These are phyloP conservation scores for Periconia sp. DNA, from an alignment of 2,329 filamentous ascomycete genomes.

Conservation along the genomic window DNA sequence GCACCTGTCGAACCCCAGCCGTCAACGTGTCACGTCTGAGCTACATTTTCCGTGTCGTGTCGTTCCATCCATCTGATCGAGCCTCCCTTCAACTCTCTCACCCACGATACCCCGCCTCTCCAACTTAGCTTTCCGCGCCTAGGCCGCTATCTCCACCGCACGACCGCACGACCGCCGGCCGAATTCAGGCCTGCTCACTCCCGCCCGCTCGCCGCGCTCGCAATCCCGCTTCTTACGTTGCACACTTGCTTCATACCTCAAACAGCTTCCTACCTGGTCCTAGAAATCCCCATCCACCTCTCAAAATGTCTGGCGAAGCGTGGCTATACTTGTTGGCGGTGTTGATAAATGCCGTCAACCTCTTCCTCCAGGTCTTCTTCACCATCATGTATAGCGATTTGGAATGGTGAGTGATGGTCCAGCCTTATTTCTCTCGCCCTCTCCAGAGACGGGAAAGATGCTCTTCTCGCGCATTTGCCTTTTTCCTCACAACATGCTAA, in stretches of 20 bases:
- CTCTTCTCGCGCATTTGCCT: no score
- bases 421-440: background rate
- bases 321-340: constrained; percentile 98
- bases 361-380: constrained; percentile 99
- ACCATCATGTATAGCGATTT: constrained; percentile 99
- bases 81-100: constrained; percentile 2
- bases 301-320: constrained; percentile 91
- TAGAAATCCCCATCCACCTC: constrained; percentile 24
- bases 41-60: constrained; percentile 12
- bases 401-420: constrained; percentile 80
- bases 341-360: constrained; percentile 99
- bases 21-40: constrained; percentile 9
- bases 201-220: constrained; percentile 13
- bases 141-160: constrained; percentile 37
- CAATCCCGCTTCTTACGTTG: constrained; percentile 11
- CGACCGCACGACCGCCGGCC: constrained; percentile 13
- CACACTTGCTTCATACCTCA: constrained; percentile 13
- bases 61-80: constrained; percentile 19
- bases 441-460: background rate
- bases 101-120: constrained; percentile 28
- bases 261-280: constrained; percentile 14
- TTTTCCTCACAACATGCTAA: constrained; percentile 26
- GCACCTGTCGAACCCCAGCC: constrained; percentile 11
- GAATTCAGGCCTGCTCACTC: constrained; percentile 22
- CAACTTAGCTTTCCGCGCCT: constrained; percentile 38